phyloP scores from a whole-genome alignment of 371 early-diverging fungal genomes.

The Syncephalastrum sp. region DNA sequence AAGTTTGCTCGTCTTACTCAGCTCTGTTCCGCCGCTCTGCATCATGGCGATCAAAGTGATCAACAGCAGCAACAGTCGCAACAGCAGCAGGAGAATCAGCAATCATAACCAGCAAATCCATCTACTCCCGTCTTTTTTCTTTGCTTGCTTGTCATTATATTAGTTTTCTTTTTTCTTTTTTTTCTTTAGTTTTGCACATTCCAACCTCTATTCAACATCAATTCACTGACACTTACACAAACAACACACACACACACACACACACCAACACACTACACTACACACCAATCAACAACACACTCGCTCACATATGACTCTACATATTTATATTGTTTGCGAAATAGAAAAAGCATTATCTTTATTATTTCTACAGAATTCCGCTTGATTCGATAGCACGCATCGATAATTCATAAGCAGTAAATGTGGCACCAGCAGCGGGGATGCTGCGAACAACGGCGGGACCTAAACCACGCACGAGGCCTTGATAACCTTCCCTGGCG shows the following conservation, averaged over 20 bases:
- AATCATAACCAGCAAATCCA: constrained; percentile 13
- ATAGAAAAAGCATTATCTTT: constrained; percentile 1
- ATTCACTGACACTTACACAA: background rate
- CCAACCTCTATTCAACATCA: constrained; percentile 1
- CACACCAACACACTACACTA: background rate
- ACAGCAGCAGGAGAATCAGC: constrained; percentile 5
- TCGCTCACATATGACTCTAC: constrained; percentile 1
- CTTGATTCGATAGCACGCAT: constrained; percentile 47
- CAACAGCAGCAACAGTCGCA: constrained; percentile 5
- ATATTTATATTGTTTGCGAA: background rate
- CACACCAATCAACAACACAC: constrained; percentile 1
- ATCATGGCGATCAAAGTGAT: constrained; percentile 19
- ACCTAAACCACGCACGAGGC: constrained; percentile 64
- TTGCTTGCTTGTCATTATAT: constrained; percentile 5
- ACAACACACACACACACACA: background rate
- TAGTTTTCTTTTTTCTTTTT: constrained; percentile 9
- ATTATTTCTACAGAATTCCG: constrained; percentile 9
- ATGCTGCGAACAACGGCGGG: constrained; percentile 59
- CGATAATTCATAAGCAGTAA: constrained; percentile 74
- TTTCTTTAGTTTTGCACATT: background rate
- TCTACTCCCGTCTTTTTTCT: constrained; percentile 3
- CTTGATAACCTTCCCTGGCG: constrained; percentile 50
- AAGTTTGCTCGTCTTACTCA: constrained; percentile 41
- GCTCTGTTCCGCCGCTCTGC: constrained; percentile 43
- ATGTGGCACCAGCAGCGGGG: constrained; percentile 78